Evolutionary conservation across 257 asterid genomes (phyloP).

Genomic region (Mitragyna speciosa): DNA sequence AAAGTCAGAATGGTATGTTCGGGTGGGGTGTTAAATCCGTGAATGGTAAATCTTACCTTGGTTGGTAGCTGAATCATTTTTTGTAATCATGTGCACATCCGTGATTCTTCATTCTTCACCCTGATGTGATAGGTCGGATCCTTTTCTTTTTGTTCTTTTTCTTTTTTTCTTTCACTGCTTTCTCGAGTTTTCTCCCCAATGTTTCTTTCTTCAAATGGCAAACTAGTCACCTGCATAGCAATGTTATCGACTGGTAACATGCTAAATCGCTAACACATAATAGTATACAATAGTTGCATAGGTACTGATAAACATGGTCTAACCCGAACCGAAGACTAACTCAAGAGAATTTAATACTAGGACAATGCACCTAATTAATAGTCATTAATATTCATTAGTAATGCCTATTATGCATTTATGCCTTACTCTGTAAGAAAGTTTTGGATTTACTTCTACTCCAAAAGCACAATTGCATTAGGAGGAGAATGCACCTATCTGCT

Average conservation of each 20-base stretch:
- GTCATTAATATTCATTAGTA: background rate
- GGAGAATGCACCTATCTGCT: background rate
- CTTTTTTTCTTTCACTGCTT: background rate
- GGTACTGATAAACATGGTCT: too few relatives aligned
- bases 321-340: too few relatives aligned
- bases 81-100: conserved; percentile 26
- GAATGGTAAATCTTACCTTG: conserved; percentile 13
- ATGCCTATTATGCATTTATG: too few relatives aligned
- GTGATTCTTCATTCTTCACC: conserved; percentile 27
- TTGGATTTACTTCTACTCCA: background rate
- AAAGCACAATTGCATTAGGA: background rate
- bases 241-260: too few relatives aligned
- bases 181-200: background rate
- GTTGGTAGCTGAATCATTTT: conserved; percentile 19
- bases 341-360: too few relatives aligned
- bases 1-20: background rate
- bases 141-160: too few relatives aligned
- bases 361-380: background rate
- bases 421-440: background rate
- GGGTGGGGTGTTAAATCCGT: conserved; percentile 17
- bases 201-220: background rate
- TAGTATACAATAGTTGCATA: too few relatives aligned
- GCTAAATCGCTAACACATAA: too few relatives aligned
- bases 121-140: conserved; percentile 23
- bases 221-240: background rate